Conservation (phyloP, 495 filamentous ascomycete species). For the Talaromyces trachyspermus region DNA sequence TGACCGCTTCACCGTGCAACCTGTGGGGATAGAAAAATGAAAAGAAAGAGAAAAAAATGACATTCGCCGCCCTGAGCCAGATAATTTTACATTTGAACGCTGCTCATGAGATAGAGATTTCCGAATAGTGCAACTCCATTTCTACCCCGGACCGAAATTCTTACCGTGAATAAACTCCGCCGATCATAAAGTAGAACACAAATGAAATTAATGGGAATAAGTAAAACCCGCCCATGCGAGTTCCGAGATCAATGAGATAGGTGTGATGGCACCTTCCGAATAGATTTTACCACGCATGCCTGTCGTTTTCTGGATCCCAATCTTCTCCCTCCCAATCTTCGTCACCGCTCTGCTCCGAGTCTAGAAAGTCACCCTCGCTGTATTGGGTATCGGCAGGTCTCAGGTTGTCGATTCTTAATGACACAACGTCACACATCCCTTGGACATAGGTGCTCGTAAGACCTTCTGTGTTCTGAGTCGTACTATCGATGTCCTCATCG, state of each 20-base stretch:
- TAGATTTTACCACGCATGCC: conserved; percentile 3
- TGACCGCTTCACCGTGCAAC: too few relatives aligned
- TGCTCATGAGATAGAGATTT: background rate
- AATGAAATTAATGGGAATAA: background rate
- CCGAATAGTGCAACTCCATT: background rate
- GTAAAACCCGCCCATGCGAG: background rate
- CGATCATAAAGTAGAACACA: background rate
- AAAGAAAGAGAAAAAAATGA: background rate
- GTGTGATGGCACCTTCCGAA: background rate
- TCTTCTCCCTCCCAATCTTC: conserved; percentile 72
- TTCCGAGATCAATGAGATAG: background rate
- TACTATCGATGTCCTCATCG: background rate
- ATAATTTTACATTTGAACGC: conserved; percentile 1
- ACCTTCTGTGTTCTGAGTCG: background rate
- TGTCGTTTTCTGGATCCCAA: conserved; percentile 4
- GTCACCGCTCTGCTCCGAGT: conserved; percentile 60
- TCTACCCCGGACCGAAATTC: background rate
- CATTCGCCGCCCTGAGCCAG: too few relatives aligned
- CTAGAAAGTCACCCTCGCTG: conserved; percentile 73
- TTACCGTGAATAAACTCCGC: background rate
- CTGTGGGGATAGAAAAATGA: background rate
- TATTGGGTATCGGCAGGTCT: conserved; percentile 66
- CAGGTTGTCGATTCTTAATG: conserved; percentile 74
- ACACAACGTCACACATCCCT: conserved; percentile 74
- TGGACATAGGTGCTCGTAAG: conserved; percentile 43